phyloP scores from a whole-genome alignment of 495 filamentous ascomycete species.

The Lindgomyces ingoldianus region DNA sequence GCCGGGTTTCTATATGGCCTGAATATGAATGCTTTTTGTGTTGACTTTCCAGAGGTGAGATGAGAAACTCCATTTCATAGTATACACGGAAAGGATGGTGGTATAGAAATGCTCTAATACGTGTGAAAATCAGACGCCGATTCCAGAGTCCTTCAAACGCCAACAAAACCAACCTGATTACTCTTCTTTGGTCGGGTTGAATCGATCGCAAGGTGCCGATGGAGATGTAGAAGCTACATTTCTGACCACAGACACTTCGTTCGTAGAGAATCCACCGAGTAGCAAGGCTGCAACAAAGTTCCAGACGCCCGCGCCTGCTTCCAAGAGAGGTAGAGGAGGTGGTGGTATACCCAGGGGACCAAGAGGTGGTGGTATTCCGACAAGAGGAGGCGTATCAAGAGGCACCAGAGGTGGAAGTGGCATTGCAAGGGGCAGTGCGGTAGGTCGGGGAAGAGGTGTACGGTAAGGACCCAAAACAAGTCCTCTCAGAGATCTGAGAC shows the following conservation, averaged over 20 bases:
- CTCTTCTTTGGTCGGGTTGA: slow-evolving; percentile 3
- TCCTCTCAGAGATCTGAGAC: not conserved
- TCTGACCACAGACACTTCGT: slow-evolving; percentile 92
- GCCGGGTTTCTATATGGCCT: slow-evolving; percentile 91
- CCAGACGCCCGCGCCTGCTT: slow-evolving; percentile 52
- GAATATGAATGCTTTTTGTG: slow-evolving; percentile 99
- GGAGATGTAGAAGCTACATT: slow-evolving; percentile 78
- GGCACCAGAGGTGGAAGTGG: slow-evolving; percentile 46
- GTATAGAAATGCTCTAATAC: not conserved
- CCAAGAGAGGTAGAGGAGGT: slow-evolving; percentile 19
- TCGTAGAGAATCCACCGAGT: slow-evolving; percentile 82
- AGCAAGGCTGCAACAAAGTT: slow-evolving; percentile 69
- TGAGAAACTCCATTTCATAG: not conserved
- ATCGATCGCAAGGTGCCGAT: slow-evolving; percentile 19
- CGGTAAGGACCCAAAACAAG: not conserved
- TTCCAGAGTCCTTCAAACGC: slow-evolving; percentile 71
- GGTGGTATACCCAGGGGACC: slow-evolving; percentile 32
- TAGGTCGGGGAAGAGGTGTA: slow-evolving; percentile 36
- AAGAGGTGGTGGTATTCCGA: slow-evolving; percentile 44
- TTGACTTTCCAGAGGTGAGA: slow-evolving; percentile 90
- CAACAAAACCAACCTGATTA: slow-evolving; percentile 42
- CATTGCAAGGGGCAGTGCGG: slow-evolving; percentile 43
- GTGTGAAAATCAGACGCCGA: slow-evolving; percentile 55
- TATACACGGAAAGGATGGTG: not conserved
- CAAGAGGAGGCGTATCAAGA: slow-evolving; percentile 43